A percentile compares a stretch with the other conserved stretches of the same genome.
Evolutionary conservation across 1,284 basidiomycete genomes (phyloP).

Genomic region (Austroboletus rostrupii): DNA sequence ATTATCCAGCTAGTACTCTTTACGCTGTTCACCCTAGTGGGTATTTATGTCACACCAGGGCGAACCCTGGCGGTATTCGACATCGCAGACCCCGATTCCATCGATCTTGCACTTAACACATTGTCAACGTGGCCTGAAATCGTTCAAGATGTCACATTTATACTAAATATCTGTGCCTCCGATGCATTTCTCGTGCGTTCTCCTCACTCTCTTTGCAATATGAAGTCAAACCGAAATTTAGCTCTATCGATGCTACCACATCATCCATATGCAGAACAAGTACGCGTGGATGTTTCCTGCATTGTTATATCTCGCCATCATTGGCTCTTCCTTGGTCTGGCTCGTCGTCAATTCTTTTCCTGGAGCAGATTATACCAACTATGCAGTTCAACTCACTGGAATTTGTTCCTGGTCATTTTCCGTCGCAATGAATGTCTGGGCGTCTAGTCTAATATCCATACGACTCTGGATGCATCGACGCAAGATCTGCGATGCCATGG

Average conservation of each 20-base stretch:
- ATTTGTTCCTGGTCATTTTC: constrained; percentile 16
- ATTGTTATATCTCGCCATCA: constrained; percentile 14
- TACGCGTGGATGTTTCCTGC: neutral
- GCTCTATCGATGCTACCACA: constrained; percentile 22
- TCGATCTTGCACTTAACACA: neutral
- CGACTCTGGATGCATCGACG: constrained; percentile 18
- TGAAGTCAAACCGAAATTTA: constrained; percentile 4
- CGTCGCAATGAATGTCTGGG: constrained; percentile 12
- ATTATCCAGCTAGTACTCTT: no score
- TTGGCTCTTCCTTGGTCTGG: constrained; percentile 18
- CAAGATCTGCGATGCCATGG: constrained; percentile 7
- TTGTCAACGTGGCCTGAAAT: constrained; percentile 17
- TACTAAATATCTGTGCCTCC: constrained; percentile 22
- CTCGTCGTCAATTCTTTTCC: constrained; percentile 11
- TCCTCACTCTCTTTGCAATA: no score
- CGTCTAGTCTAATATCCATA: constrained; percentile 11
- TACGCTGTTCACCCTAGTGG: no score
- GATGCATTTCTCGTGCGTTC: constrained; percentile 25
- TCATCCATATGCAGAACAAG: constrained; percentile 15
- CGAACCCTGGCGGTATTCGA: no score
- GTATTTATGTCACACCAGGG: no score
- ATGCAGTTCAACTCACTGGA: constrained; percentile 13
- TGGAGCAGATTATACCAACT: constrained; percentile 6
- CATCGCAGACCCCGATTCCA: no score
- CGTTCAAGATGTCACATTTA: constrained; percentile 9